Percentiles rank a stretch among this genome's conserved stretches.
Conservation (phyloP, 306 rosid genomes). For the Sphenostylis stenocarpa region DNA sequence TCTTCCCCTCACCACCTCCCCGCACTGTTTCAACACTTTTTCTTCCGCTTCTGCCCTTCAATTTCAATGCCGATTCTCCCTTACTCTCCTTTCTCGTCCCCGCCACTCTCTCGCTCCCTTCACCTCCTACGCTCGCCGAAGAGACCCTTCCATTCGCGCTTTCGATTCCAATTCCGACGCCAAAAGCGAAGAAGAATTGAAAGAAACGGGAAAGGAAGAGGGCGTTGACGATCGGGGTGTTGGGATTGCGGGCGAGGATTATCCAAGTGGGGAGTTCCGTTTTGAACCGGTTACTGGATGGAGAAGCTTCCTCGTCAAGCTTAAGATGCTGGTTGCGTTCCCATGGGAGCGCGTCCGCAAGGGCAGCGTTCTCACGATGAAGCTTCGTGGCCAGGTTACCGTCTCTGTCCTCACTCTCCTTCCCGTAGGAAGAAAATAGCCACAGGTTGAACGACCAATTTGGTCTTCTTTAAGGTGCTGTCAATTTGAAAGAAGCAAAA, state of each 20-base stretch:
- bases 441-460: background rate
- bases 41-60: slow-evolving; percentile 21
- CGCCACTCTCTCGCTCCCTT: slow-evolving; percentile 23
- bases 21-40: slow-evolving; percentile 22
- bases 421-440: background rate
- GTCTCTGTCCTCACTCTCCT: background rate
- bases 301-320: slow-evolving; percentile 74
- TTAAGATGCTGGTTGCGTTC: slow-evolving; percentile 70
- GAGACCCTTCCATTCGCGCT: slow-evolving; percentile 44
- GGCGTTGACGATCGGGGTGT: slow-evolving; percentile 25
- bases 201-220: slow-evolving; percentile 12
- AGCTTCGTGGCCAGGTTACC: slow-evolving; percentile 89
- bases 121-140: background rate
- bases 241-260: slow-evolving; percentile 45
- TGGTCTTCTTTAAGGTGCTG: no score
- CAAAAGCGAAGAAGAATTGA: slow-evolving; percentile 16
- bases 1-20: slow-evolving; percentile 43
- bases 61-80: slow-evolving; percentile 28
- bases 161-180: slow-evolving; percentile 51
- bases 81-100: slow-evolving; percentile 18
- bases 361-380: slow-evolving; percentile 85
- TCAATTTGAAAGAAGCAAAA: no score
- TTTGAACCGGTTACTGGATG: slow-evolving; percentile 57
- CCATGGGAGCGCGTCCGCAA: slow-evolving; percentile 94
- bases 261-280: slow-evolving; percentile 75